Evolutionary conservation across 2,329 filamentous ascomycete species (phyloP).

Genomic region (Fusarium clavum): DNA sequence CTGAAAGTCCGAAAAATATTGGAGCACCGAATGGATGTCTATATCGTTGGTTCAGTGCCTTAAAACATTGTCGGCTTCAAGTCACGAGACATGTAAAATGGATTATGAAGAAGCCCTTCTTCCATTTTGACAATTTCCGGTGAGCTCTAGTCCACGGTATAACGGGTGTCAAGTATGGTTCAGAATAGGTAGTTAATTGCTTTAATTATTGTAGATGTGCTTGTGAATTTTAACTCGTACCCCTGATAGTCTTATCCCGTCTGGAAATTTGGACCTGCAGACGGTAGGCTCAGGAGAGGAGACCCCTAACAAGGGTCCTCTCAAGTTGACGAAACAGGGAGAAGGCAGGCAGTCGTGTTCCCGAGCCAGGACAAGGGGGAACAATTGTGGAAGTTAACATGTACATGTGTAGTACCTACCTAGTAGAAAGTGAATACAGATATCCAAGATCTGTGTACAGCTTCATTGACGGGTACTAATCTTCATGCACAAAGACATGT

Average conservation of each 20-base stretch:
- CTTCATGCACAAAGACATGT: background rate
- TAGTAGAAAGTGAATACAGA: background rate
- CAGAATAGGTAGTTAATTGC: background rate
- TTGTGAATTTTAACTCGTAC: slow-evolving; percentile 6
- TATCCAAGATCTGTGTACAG: background rate
- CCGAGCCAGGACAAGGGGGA: slow-evolving; percentile 31
- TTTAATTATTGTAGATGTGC: slow-evolving; percentile 1
- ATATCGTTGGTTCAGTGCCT: background rate
- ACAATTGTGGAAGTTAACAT: slow-evolving; percentile 15
- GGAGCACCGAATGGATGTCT: background rate
- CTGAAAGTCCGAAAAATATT: background rate
- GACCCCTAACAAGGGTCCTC: slow-evolving; percentile 45
- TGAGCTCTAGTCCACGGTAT: background rate
- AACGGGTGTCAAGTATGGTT: background rate
- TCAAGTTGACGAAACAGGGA: slow-evolving; percentile 38
- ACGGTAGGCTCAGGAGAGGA: slow-evolving; percentile 34
- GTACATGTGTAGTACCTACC: slow-evolving; percentile 7
- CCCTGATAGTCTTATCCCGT: slow-evolving; percentile 23
- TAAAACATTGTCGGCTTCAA: background rate
- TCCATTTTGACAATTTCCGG: background rate
- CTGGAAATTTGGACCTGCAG: slow-evolving; percentile 49
- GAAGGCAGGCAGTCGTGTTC: slow-evolving; percentile 21
- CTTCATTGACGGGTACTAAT: background rate
- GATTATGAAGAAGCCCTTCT: background rate
- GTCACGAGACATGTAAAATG: background rate